A percentile compares a stretch with the other conserved stretches of the same genome.
Conservation (phyloP, 2,329 filamentous ascomycete genomes). For the Xylariomycetidae sp. region DNA sequence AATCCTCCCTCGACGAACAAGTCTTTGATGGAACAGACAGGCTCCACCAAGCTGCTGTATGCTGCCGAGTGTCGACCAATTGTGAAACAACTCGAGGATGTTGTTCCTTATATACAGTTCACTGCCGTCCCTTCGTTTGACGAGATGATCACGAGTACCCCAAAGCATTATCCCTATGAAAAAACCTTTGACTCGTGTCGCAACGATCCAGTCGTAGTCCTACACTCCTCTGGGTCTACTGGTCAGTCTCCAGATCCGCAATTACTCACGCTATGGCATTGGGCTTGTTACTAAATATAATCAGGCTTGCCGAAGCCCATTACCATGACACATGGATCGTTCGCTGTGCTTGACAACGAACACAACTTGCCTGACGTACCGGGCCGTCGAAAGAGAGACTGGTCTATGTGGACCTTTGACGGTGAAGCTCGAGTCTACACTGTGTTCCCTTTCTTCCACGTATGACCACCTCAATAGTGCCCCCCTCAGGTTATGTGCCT, state of each 20-base stretch:
- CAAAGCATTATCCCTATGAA: too few species aligned
- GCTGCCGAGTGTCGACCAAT: conserved; percentile 4
- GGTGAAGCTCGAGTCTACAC: conserved; percentile 15
- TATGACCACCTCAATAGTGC: conserved; percentile 9
- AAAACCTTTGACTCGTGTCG: too few species aligned
- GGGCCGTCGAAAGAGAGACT: conserved; percentile 13
- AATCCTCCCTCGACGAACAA: conserved; percentile 8
- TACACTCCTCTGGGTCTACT: too few species aligned
- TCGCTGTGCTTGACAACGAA: conserved; percentile 12
- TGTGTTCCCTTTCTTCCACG: conserved; percentile 19
- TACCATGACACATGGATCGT: conserved; percentile 14
- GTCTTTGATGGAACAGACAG: conserved; percentile 12
- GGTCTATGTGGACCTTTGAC: conserved; percentile 12
- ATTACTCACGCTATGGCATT: too few species aligned
- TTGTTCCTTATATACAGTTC: too few species aligned
- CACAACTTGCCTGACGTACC: conserved; percentile 9
- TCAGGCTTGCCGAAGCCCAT: conserved; percentile 16
- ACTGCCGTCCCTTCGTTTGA: too few species aligned
- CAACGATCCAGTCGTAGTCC: too few species aligned
- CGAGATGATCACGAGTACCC: too few species aligned
- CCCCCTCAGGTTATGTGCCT: too few species aligned
- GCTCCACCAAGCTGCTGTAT: conserved; percentile 7
- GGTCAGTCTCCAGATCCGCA: not conserved
- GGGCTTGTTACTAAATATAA: too few species aligned
- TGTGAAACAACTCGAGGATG: conserved; percentile 1